A percentile compares a stretch with the other conserved stretches of the same genome.
These are phyloP conservation scores for Cryptosporidium sp. DNA, from an alignment of 169 alveolate species.

Conservation along the genomic window DNA sequence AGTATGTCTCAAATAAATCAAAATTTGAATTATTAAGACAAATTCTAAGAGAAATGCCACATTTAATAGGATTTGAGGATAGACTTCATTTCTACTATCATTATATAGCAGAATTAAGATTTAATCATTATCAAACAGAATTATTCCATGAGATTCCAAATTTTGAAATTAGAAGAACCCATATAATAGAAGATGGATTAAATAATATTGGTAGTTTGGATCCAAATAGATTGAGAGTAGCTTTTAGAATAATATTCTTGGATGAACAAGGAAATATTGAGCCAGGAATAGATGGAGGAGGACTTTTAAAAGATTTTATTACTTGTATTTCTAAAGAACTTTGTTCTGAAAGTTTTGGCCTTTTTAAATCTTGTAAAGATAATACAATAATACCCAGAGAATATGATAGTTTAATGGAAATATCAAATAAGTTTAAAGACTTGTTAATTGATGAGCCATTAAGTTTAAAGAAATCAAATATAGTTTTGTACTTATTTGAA, in stretches of 20 bases:
- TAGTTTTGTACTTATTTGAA: conserved; percentile 71
- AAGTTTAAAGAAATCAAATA: not conserved
- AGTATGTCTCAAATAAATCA: conserved; percentile 31
- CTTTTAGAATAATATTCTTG: conserved; percentile 86
- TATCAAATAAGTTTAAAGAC: conserved; percentile 18
- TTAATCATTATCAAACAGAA: conserved; percentile 71
- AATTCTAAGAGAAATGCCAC: conserved; percentile 74
- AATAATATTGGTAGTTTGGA: conserved; percentile 77
- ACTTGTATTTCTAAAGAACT: conserved; percentile 87
- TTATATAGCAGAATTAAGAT: conserved; percentile 75
- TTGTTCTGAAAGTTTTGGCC: conserved; percentile 89
- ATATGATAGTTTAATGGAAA: conserved; percentile 40
- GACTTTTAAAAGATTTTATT: conserved; percentile 95
- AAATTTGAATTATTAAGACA: conserved; percentile 43
- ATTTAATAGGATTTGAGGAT: conserved; percentile 78
- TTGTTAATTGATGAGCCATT: not conserved
- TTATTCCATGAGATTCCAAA: conserved; percentile 73
- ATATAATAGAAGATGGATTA: conserved; percentile 84
- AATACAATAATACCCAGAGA: conserved; percentile 68
- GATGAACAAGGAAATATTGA: conserved; percentile 90
- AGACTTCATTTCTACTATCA: conserved; percentile 77
- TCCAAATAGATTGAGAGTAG: conserved; percentile 76
- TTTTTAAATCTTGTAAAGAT: conserved; percentile 79
- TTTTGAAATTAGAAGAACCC: conserved; percentile 81
- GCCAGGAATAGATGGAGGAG: conserved; percentile 98